phyloP scores from a whole-genome alignment of 805 yeast genomes.

The Zygosaccharomyces pseudorouxii region DNA sequence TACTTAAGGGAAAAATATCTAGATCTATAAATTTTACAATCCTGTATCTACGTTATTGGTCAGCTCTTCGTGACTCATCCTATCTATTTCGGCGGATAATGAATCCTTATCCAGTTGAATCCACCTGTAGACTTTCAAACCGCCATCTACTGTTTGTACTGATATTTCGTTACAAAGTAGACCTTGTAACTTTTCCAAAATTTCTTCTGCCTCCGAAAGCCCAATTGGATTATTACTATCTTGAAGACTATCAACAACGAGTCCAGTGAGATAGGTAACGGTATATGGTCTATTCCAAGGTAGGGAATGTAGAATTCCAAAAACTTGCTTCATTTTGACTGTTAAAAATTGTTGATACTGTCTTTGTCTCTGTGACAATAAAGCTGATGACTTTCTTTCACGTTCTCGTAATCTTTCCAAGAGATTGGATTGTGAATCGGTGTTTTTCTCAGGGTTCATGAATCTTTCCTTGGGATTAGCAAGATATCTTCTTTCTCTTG shows the following conservation, averaged over 20 bases:
- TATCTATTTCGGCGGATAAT: slow-evolving; percentile 9
- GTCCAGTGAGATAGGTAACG: slow-evolving; percentile 21
- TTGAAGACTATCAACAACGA: slow-evolving; percentile 31
- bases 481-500: slow-evolving; percentile 12
- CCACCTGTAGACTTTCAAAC: slow-evolving; percentile 32
- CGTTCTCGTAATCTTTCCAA: slow-evolving; percentile 28
- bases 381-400: slow-evolving; percentile 26
- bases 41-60: slow-evolving; percentile 4
- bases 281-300: slow-evolving; percentile 30
- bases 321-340: slow-evolving; percentile 30
- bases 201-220: slow-evolving; percentile 23
- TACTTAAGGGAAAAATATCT: neutral
- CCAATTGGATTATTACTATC: slow-evolving; percentile 35
- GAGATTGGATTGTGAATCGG: slow-evolving; percentile 24
- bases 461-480: slow-evolving; percentile 22
- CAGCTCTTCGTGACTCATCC: neutral
- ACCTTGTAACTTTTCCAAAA: slow-evolving; percentile 21
- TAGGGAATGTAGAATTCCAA: slow-evolving; percentile 25
- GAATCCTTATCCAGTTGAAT: slow-evolving; percentile 16
- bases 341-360: slow-evolving; percentile 27
- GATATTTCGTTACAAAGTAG: slow-evolving; percentile 16
- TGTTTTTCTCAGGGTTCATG: slow-evolving; percentile 14
- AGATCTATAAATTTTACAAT: slow-evolving; percentile 1
- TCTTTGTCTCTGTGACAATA: slow-evolving; percentile 26
- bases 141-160: slow-evolving; percentile 25